Evolutionary conservation across 495 filamentous ascomycete species (phyloP).

Genomic region (Echria macrotheca): DNA sequence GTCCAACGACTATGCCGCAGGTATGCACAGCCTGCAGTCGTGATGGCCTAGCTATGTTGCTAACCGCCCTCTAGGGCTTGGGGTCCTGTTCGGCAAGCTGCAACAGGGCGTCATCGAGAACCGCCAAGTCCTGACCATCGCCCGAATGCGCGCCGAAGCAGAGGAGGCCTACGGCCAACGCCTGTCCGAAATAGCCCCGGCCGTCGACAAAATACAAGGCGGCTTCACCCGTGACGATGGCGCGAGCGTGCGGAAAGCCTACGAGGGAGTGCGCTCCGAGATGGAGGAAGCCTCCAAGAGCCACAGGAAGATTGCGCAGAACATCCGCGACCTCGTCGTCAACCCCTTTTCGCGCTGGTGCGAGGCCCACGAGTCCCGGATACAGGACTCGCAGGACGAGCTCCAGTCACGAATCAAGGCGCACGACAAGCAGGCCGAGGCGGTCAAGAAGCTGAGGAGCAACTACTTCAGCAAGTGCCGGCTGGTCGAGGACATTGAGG

Average conservation of each 20-base stretch:
- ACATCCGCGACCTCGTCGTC: constrained; percentile 92
- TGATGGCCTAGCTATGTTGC: constrained; percentile 11
- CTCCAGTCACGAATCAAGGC: constrained; percentile 83
- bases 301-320: constrained; percentile 91
- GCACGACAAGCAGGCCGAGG: constrained; percentile 85
- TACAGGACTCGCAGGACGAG: constrained; percentile 90
- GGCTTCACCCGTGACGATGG: constrained; percentile 93
- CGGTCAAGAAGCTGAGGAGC: constrained; percentile 85
- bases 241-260: constrained; percentile 93
- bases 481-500: constrained; percentile 89
- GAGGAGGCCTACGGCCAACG: constrained; percentile 83
- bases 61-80: constrained; percentile 55
- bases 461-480: constrained; percentile 99
- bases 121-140: constrained; percentile 84
- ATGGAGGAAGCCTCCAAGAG: constrained; percentile 89
- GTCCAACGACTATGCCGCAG: constrained; percentile 89
- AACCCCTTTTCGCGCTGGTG: constrained; percentile 92
- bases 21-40: constrained; percentile 43
- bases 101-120: constrained; percentile 95
- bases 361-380: constrained; percentile 83
- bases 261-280: constrained; percentile 88
- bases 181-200: constrained; percentile 76
- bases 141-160: constrained; percentile 90
- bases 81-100: constrained; percentile 93
- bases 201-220: constrained; percentile 72